Evolutionary conservation across 73 alveolate species (phyloP), one percentile per base, ranked within the genome.

Genomic region (Paramecium biaurelia): DNA sequence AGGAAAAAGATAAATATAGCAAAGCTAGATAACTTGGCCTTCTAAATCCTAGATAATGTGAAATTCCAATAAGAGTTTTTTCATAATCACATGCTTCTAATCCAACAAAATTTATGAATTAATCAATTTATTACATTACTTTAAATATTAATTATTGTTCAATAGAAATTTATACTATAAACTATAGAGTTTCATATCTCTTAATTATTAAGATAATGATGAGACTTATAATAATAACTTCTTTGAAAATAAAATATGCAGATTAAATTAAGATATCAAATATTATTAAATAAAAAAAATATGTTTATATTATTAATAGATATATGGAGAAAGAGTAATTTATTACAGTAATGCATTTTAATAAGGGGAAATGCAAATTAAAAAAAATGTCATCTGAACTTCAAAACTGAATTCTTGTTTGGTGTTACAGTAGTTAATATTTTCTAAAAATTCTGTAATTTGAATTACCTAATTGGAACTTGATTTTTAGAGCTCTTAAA

Each of bases 391-490:
- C 86, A 72, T 72, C 86, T 72, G 86, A 72, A 32, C 45, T 38
- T 72, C 58, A 72, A 38, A 35, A 72, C 86, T 35, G 86, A 72
- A 38, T 72, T 72, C 63, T 72, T 72, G 34, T 72, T 72, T 21
- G 86, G 86, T 9, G 86, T 72, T 34, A 72, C 63, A 14, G 56
- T 32, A 8, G 86, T 72, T 14, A 72, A 18, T 12, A 72, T 42
- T 72, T 72, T 72, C 86, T 72, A 72, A 28, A n/a, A 7, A 72
- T 72, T 28, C 30, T 34, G 14, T 34, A 30, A 34, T 72, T 72
- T 35, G 35, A 53, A 28, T 72, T 37, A 72, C 86, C 34, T 72
- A 37, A 72, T 72, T 72, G 63, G 86, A 72, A 72, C 86, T 72
- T 30, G 86, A 72, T 35, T 72, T 72, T 35, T 72, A 21, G 32